phyloP scores from a whole-genome alignment of 1,139 yeast species.

The Taphrina wiesneri region DNA sequence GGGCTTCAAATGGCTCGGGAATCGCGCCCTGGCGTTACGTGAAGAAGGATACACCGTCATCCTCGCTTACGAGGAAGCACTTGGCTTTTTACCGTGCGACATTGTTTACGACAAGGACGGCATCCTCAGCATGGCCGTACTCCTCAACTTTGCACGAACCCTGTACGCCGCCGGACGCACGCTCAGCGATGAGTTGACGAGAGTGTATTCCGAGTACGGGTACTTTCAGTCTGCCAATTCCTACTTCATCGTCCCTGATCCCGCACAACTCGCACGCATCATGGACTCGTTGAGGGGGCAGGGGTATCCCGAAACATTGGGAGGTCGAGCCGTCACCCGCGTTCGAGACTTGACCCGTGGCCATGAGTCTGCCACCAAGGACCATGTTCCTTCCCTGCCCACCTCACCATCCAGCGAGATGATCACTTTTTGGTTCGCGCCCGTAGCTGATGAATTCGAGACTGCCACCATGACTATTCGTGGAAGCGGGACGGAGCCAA shows the following conservation, averaged over 20 bases:
- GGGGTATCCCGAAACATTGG: constrained; percentile 52
- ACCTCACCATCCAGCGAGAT: constrained; percentile 73
- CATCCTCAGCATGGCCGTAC: constrained; percentile 74
- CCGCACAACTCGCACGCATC: constrained; percentile 43
- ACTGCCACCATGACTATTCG: constrained; percentile 75
- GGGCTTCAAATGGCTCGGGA: constrained; percentile 98
- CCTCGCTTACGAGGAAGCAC: constrained; percentile 92
- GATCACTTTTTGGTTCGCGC: constrained; percentile 63
- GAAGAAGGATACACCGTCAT: constrained; percentile 68
- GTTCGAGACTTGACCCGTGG: constrained; percentile 90
- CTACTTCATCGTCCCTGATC: constrained; percentile 68
- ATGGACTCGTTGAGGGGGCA: constrained; percentile 38
- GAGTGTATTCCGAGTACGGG: constrained; percentile 68
- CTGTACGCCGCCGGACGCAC: constrained; percentile 47
- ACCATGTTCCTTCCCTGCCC: constrained; percentile 65
- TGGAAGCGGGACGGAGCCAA: constrained; percentile 97
- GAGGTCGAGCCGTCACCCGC: constrained; percentile 55
- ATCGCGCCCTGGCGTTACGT: constrained; percentile 74
- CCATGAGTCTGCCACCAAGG: constrained; percentile 66
- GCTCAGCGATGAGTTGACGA: constrained; percentile 54
- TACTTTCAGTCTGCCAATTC: constrained; percentile 84
- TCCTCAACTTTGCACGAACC: constrained; percentile 65
- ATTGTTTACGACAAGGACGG: constrained; percentile 95
- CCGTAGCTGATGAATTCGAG: constrained; percentile 37
- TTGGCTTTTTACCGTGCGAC: constrained; percentile 81